These are phyloP conservation scores for Mycotypha africana DNA, from an alignment of 371 early-diverging fungal genomes.

Conservation along the genomic window DNA sequence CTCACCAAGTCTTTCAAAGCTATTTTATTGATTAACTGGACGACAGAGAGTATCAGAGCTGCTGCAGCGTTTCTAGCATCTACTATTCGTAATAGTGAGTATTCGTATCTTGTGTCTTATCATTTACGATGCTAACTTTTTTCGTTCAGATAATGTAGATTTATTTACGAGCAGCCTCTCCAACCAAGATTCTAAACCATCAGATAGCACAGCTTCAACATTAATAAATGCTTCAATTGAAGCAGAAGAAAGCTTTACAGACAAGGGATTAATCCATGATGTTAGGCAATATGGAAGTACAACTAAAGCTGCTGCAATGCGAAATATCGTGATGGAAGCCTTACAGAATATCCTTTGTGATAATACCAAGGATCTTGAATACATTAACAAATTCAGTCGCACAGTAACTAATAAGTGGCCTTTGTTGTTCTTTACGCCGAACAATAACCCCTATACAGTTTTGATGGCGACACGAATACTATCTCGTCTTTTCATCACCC, in stretches of 20 bases:
- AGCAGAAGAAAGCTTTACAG: too few species aligned
- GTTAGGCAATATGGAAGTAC: background rate
- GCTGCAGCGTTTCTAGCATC: slow-evolving; percentile 67
- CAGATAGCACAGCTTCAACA: slow-evolving; percentile 8
- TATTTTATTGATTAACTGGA: slow-evolving; percentile 55
- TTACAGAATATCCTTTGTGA: slow-evolving; percentile 63
- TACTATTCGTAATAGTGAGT: slow-evolving; percentile 61
- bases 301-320: slow-evolving; percentile 45
- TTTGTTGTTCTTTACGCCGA: slow-evolving; percentile 55
- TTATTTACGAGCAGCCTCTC: too few species aligned
- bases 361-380: slow-evolving; percentile 15
- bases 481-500: slow-evolving; percentile 43
- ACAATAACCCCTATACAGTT: slow-evolving; percentile 54
- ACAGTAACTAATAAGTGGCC: slow-evolving; percentile 73
- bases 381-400: slow-evolving; percentile 44
- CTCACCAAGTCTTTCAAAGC: slow-evolving; percentile 54
- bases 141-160: too few species aligned
- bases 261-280: too few species aligned
- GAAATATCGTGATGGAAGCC: slow-evolving; percentile 72
- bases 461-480: slow-evolving; percentile 57
- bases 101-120: too few species aligned
- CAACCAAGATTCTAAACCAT: too few species aligned
- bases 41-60: slow-evolving; percentile 58
- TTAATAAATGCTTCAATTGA: too few species aligned
- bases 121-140: slow-evolving; percentile 41